Conservation (phyloP, 2,329 filamentous ascomycete genomes). For the Fusarium pseudonygamai region DNA sequence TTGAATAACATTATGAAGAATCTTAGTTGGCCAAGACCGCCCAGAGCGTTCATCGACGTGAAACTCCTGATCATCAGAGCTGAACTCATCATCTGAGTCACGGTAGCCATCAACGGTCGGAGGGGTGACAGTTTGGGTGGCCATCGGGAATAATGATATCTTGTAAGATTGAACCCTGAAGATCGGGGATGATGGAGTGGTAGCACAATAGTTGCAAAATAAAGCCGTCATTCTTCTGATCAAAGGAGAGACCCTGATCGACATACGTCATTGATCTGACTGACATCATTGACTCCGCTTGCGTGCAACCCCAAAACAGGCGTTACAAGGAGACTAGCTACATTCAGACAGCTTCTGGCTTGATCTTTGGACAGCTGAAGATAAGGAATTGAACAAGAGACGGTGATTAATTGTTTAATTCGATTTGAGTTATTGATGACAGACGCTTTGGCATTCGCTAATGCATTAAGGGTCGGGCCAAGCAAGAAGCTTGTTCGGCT, state of each 20-base stretch:
- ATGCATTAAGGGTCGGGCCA: slow-evolving; percentile 3
- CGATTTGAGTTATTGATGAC: not conserved
- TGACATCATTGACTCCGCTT: slow-evolving; percentile 26
- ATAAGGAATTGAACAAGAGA: not conserved
- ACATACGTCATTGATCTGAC: slow-evolving; percentile 17
- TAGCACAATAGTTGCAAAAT: not conserved
- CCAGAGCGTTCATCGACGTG: slow-evolving; percentile 19
- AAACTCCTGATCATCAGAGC: not conserved
- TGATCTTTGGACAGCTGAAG: not conserved
- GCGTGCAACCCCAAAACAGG: not conserved
- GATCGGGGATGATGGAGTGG: not conserved
- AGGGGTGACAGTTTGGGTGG: not conserved
- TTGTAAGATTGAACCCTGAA: not conserved
- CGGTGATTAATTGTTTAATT: not conserved
- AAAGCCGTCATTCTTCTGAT: not conserved
- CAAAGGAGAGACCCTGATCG: slow-evolving; percentile 10
- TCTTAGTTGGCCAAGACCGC: slow-evolving; percentile 5
- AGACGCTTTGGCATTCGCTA: slow-evolving; percentile 1
- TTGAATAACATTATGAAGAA: slow-evolving; percentile 22
- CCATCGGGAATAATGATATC: not conserved
- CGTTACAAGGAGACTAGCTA: not conserved
- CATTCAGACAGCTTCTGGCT: not conserved
- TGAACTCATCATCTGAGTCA: not conserved
- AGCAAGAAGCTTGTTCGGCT: not conserved
- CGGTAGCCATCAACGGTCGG: not conserved